Percentiles rank a stretch among this genome's conserved stretches.
Conservation (phyloP, 768 basidiomycete species). For the Daedaleopsis nitida region DNA sequence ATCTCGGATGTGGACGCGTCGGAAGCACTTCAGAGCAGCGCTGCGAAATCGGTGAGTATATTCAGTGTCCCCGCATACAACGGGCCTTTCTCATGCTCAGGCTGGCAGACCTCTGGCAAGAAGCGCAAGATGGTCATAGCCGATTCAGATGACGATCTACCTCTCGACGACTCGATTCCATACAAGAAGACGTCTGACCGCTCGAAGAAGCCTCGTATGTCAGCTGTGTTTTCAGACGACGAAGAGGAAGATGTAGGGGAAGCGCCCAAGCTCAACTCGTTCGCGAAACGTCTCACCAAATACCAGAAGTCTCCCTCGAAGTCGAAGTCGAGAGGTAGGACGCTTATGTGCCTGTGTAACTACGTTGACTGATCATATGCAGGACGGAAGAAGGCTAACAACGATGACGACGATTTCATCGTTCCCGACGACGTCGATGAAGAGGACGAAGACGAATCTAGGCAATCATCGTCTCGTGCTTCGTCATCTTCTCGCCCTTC, state of each 20-base stretch:
- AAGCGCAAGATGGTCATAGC: slow-evolving; percentile 64
- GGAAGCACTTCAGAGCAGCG: slow-evolving; percentile 18
- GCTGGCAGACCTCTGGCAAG: slow-evolving; percentile 16
- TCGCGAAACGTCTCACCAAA: slow-evolving; percentile 60
- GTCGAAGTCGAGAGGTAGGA: slow-evolving; percentile 40
- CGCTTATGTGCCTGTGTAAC: slow-evolving; percentile 8
- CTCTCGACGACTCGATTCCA: slow-evolving; percentile 11
- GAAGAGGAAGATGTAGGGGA: slow-evolving; percentile 48
- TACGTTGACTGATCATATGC: neutral
- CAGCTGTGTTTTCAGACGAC: slow-evolving; percentile 48
- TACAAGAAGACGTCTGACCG: slow-evolving; percentile 37
- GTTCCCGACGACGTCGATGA: slow-evolving; percentile 66
- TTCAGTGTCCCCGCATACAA: neutral
- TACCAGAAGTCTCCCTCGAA: slow-evolving; percentile 68
- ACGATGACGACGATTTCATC: slow-evolving; percentile 75
- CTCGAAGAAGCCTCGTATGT: slow-evolving; percentile 64
- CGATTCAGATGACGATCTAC: slow-evolving; percentile 71
- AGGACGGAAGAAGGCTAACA: slow-evolving; percentile 49
- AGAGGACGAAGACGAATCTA: slow-evolving; percentile 19
- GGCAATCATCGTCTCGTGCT: slow-evolving; percentile 49
- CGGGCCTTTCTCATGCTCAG: neutral
- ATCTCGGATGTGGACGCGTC: slow-evolving; percentile 51
- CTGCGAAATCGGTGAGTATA: slow-evolving; percentile 17
- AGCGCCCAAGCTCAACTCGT: slow-evolving; percentile 40
- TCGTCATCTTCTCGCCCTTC: slow-evolving; percentile 38